Evolutionary conservation across 2,329 filamentous ascomycete species (phyloP).

Genomic region (Arthroderma uncinatum): DNA sequence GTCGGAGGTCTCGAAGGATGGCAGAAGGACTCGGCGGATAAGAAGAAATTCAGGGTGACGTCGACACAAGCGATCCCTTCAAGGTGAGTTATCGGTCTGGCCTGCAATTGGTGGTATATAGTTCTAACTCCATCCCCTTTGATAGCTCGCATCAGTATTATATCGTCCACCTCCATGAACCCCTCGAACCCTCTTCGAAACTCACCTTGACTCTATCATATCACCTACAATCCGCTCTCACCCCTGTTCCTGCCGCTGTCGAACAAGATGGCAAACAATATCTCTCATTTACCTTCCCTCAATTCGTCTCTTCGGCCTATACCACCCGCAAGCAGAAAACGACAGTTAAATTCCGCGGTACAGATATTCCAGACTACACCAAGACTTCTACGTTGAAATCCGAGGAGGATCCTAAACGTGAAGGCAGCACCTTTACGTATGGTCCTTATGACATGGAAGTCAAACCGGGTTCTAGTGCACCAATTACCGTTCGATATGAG

Average conservation of each 20-base stretch:
- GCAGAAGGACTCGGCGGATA: conserved; percentile 70
- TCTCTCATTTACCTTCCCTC: conserved; percentile 73
- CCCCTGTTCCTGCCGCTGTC: conserved; percentile 69
- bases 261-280: conserved; percentile 79
- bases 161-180: conserved; percentile 63
- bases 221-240: conserved; percentile 65
- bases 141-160: conserved; percentile 67
- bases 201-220: conserved; percentile 82
- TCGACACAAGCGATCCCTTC: conserved; percentile 44
- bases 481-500: conserved; percentile 76
- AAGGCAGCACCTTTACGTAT: conserved; percentile 78
- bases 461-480: conserved; percentile 66
- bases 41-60: conserved; percentile 58
- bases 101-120: neutral
- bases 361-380: conserved; percentile 75
- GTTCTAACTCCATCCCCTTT: conserved; percentile 3
- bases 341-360: conserved; percentile 75
- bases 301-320: conserved; percentile 75
- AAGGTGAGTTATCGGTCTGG: conserved; percentile 5
- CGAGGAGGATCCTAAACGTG: conserved; percentile 61
- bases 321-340: conserved; percentile 88
- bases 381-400: conserved; percentile 52
- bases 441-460: conserved; percentile 64
- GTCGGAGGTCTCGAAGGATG: conserved; percentile 82
- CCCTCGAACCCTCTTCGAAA: conserved; percentile 64